phyloP scores from a whole-genome alignment of 1,284 basidiomycete genomes.

The Sparassis latifolia region DNA sequence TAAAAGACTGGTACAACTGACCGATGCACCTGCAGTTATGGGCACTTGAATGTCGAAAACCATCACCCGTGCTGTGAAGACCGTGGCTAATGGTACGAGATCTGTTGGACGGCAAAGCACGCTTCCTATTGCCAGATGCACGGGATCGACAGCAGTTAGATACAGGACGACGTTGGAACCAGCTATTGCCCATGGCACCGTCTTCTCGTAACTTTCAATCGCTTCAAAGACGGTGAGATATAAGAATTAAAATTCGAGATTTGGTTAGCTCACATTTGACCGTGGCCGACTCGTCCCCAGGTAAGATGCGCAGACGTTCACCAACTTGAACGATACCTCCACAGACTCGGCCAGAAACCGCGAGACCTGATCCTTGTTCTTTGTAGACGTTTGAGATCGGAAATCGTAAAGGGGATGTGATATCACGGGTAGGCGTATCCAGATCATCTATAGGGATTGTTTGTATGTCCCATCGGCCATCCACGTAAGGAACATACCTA shows the following conservation, averaged over 20 bases:
- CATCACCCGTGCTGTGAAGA: constrained; percentile 85
- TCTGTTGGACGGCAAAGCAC: constrained; percentile 78
- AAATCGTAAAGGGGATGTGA: constrained; percentile 75
- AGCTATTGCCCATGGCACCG: constrained; percentile 82
- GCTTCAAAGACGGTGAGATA: constrained; percentile 36
- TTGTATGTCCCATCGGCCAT: constrained; percentile 1
- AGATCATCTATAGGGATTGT: constrained; percentile 53
- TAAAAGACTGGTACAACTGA: constrained; percentile 29
- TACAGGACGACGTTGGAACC: constrained; percentile 87
- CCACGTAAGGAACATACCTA: constrained; percentile 45
- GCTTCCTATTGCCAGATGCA: constrained; percentile 82
- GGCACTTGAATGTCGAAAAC: constrained; percentile 92
- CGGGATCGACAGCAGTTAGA: constrained; percentile 79
- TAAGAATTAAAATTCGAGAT: not conserved
- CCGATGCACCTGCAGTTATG: constrained; percentile 82
- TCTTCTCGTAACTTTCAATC: constrained; percentile 81
- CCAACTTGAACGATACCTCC: constrained; percentile 91
- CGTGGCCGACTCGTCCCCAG: constrained; percentile 85
- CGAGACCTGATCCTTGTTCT: constrained; percentile 76
- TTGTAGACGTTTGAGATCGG: constrained; percentile 96
- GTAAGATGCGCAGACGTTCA: constrained; percentile 80
- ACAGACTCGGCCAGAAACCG: constrained; percentile 83
- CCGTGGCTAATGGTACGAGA: constrained; percentile 67
- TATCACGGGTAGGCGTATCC: constrained; percentile 76
- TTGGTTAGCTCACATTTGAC: constrained; percentile 60